Base-by-base conservation (phyloP, 2,329 filamentous ascomycete genomes). In the Epichloe coenophiala region DNA sequence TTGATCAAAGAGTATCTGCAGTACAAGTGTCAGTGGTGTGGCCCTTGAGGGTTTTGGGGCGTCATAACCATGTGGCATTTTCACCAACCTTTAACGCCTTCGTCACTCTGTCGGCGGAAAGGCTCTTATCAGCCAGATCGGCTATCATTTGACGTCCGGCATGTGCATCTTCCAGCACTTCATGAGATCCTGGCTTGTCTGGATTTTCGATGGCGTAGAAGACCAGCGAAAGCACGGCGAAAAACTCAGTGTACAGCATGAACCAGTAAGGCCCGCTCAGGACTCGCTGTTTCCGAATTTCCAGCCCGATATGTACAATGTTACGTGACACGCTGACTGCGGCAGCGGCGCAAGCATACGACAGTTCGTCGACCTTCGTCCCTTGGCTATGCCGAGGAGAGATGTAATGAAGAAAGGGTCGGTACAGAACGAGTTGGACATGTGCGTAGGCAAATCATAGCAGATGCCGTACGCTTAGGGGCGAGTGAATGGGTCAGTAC, bases 251-350 rank as follows among this genome's bases (percentile, higher is more conserved):
- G 61, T 88, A 91, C 62, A 91, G 80, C 57, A 86, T 85, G 61
- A 91, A 91, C 87, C 87, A 93, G 65, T 88, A 90, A 0, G 86
- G 84, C 1, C 87, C 88, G 54, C 84, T 83, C n/a, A 93, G 71
- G 5, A 88, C 72, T 4, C 83, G 78, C 59, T 84, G 78, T 61
- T 82, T 83, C 56, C 84, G 82, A 71, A 90, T 90, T 60, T 89
- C 84, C 21, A 81, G 76, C 4, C 83, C 84, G 52, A 91, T 88
- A 60, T 90, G 86, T 36, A 93, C 79, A 54, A 93, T 87, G 60
- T 91, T 86, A 4, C 75, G 72, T 9, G 77, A 78, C 11, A 89
- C 73, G 52, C 75, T 81, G 49, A 81, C 75, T 2, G 76, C 77
- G 1, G 76, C 77, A 1, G 77, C 74, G 2, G 78, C 78, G 57